These are phyloP conservation scores for Lachnellula occidentalis DNA, from an alignment of 2,329 filamentous ascomycete genomes.

Conservation along the genomic window DNA sequence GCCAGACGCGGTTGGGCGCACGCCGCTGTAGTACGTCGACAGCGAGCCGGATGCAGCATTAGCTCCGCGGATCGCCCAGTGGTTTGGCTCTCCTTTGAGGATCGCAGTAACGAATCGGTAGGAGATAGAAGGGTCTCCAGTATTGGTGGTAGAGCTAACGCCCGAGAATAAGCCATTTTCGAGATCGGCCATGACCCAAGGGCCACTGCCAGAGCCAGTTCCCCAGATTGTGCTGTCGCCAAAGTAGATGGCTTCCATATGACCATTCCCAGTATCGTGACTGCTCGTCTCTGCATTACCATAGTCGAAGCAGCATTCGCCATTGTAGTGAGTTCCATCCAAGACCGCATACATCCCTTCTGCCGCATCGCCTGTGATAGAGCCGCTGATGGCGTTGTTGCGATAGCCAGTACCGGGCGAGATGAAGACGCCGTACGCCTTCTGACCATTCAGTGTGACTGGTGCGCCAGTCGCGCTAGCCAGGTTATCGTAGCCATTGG, in stretches of 20 bases:
- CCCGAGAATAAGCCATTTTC: conserved; percentile 64
- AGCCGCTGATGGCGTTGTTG: conserved; percentile 48
- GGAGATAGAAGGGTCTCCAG: conserved; percentile 46
- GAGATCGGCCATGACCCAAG: conserved; percentile 65
- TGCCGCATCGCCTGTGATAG: conserved; percentile 47
- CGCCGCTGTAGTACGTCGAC: conserved; percentile 54
- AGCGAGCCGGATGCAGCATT: conserved; percentile 49
- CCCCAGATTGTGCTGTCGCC: conserved; percentile 52
- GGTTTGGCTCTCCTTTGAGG: conserved; percentile 50
- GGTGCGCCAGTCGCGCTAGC: conserved; percentile 55
- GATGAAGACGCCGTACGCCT: conserved; percentile 59
- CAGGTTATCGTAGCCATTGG: conserved; percentile 53
- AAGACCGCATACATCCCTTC: conserved; percentile 58
- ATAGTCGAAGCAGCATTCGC: conserved; percentile 52
- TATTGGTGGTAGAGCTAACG: conserved; percentile 39
- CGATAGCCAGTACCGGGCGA: conserved; percentile 59
- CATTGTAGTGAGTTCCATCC: conserved; percentile 56
- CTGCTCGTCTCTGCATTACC: conserved; percentile 51
- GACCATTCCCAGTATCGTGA: conserved; percentile 52
- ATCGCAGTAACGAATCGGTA: conserved; percentile 51
- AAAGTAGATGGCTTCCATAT: conserved; percentile 67
- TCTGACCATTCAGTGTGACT: conserved; percentile 53
- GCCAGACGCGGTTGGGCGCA: conserved; percentile 44
- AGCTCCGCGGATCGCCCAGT: conserved; percentile 55
- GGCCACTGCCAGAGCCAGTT: conserved; percentile 50